Conservation (phyloP, 306 rosid species). For the Gastrolobium bilobum region DNA sequence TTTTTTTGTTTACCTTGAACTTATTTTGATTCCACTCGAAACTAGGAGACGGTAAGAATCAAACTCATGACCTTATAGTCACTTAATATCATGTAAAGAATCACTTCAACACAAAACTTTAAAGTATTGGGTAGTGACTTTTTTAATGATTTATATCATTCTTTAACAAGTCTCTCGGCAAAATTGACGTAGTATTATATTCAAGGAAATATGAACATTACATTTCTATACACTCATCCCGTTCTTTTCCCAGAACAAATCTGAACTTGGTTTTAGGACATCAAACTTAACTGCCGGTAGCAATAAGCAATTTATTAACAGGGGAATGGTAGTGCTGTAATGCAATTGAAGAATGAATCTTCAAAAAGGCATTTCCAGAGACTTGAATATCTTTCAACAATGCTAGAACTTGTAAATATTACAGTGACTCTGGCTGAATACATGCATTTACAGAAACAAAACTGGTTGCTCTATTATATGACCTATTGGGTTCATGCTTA, state of each 20-base stretch:
- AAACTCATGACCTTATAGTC: no score
- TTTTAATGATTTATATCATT: no score
- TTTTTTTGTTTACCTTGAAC: no score
- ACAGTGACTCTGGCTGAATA: slow-evolving; percentile 46
- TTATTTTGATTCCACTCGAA: no score
- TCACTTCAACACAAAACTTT: no score
- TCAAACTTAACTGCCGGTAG: not conserved
- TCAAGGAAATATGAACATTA: not conserved
- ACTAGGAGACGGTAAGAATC: no score
- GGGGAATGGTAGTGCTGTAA: slow-evolving; percentile 1
- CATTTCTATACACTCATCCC: slow-evolving; percentile 10
- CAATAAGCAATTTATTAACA: slow-evolving; percentile 16
- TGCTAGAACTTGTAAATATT: slow-evolving; percentile 50
- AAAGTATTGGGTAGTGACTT: no score
- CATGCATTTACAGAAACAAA: slow-evolving; percentile 54
- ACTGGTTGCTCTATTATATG: slow-evolving; percentile 55
- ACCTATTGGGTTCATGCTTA: slow-evolving; percentile 29
- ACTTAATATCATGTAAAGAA: no score
- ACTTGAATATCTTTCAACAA: slow-evolving; percentile 45
- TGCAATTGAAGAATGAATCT: slow-evolving; percentile 17
- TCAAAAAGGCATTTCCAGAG: slow-evolving; percentile 41
- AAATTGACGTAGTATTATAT: not conserved
- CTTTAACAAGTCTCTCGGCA: no score
- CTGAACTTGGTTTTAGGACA: slow-evolving; percentile 41
- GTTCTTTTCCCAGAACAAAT: slow-evolving; percentile 15